Evolutionary conservation across 768 basidiomycete genomes (phyloP).

Genomic region (Gymnopilus junonius): DNA sequence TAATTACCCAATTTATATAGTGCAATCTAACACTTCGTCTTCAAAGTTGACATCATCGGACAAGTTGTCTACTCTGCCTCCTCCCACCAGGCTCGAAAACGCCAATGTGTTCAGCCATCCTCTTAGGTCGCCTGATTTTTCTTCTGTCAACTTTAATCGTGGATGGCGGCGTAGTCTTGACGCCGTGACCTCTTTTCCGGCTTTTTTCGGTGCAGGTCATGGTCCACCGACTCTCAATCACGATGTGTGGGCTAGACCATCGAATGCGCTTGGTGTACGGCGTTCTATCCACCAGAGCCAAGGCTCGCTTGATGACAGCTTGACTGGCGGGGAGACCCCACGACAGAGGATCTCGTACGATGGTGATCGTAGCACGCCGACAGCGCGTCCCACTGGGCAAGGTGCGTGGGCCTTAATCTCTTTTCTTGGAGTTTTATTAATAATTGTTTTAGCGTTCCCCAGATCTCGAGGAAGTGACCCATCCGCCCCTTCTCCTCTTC

Average conservation of each 20-base stretch:
- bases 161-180: slow-evolving; percentile 46
- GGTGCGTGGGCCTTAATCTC: slow-evolving; percentile 29
- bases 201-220: slow-evolving; percentile 35
- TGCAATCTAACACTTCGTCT: slow-evolving; percentile 5
- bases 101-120: background rate
- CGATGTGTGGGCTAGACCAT: slow-evolving; percentile 10
- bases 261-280: slow-evolving; percentile 13
- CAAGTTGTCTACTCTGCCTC: slow-evolving; percentile 13
- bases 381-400: slow-evolving; percentile 43
- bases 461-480: slow-evolving; percentile 39
- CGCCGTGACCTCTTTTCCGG: slow-evolving; percentile 44
- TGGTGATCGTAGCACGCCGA: slow-evolving; percentile 49
- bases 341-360: slow-evolving; percentile 58
- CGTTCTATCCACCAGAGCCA: background rate
- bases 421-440: background rate
- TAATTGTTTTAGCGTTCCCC: slow-evolving; percentile 28
- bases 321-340: slow-evolving; percentile 47
- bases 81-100: background rate
- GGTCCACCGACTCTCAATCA: slow-evolving; percentile 14
- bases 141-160: slow-evolving; percentile 24
- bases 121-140: slow-evolving; percentile 16
- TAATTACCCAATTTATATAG: background rate
- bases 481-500: slow-evolving; percentile 35
- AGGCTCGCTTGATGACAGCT: slow-evolving; percentile 35
- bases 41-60: slow-evolving; percentile 11